These are phyloP conservation scores for Penicillium sp. DNA, from an alignment of 2,329 filamentous ascomycete genomes.

Conservation along the genomic window DNA sequence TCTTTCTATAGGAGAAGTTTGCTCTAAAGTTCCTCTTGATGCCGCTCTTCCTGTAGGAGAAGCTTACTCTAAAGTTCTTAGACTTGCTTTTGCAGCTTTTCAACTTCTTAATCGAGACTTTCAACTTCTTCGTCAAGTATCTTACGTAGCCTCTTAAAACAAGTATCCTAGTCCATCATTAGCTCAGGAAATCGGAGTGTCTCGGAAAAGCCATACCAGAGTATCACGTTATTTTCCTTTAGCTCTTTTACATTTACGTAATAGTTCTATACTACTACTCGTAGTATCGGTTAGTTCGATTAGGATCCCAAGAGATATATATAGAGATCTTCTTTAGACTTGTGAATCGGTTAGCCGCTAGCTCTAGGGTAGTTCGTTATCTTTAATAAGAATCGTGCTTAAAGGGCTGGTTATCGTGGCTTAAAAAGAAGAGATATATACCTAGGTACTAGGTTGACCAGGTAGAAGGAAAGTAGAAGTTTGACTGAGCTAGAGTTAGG, in stretches of 20 bases:
- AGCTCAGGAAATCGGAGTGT: background rate
- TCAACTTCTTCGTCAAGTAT: background rate
- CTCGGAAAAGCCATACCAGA: background rate
- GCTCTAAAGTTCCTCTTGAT: background rate
- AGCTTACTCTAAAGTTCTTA: background rate
- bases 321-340: background rate
- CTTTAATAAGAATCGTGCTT: background rate
- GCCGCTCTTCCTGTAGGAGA: background rate
- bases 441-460: background rate
- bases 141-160: background rate
- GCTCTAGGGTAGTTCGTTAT: background rate
- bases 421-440: background rate
- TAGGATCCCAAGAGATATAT: background rate
- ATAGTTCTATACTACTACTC: background rate
- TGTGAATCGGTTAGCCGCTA: background rate
- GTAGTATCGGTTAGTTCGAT: background rate
- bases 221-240: background rate
- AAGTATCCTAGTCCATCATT: background rate
- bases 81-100: background rate
- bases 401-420: background rate
- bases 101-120: no score
- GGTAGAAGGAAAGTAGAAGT: background rate
- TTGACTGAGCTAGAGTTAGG: background rate
- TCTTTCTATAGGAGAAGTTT: no score
- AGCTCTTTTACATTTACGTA: background rate